Evolutionary conservation across 768 basidiomycete genomes (phyloP), one percentile per base, ranked within the genome.

Genomic region (Trametes gibbosa): DNA sequence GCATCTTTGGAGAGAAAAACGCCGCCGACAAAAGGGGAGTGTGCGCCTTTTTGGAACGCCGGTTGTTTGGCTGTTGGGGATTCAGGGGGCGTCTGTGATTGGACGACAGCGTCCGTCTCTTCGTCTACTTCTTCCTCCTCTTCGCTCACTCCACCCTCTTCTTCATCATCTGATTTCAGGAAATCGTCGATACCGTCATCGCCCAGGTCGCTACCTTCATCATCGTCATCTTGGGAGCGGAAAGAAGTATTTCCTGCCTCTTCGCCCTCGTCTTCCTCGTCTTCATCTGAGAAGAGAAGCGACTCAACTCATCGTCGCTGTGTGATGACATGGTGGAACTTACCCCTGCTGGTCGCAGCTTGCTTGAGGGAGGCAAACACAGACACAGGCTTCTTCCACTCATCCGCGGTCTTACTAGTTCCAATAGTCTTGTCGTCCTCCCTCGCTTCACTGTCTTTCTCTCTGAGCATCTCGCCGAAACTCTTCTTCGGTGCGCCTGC

Each of bases 391-490:
- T 60, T 62, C 53, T 64, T 60, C 54, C 56, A 61, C 43, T n/a
- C 51, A 29, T 60, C 52, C 9, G 58, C 55, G 3, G 55, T 60
- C 40, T 50, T 50, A 43, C 58, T 53, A 46, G 50, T n/a, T 4
- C 59, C 62, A 50, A 64, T 35, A n/a, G 55, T 13, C 34, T 61
- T 59, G 13, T n/a, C 37, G 9, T 58, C 48, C 4, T 61, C 60
- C 13, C 39, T 40, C 34, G 27, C 49, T 32, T 32, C 64, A 29
- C 35, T 64, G 35, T 13, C 48, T 43, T 62, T 74, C 16, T 63
- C 69, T 67, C 83, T 81, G 57, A 89, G 71, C 46, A 90, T 66
- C 27, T 89, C 84, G n/a, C 75, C 71, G 63, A 87, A 92, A 0
- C 88, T 82, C 63, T 79, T 81, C 24, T 63, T 59, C 35, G 75